phyloP scores from a whole-genome alignment of 352 stramenopile species.

The Phytophthora ramorum region DNA sequence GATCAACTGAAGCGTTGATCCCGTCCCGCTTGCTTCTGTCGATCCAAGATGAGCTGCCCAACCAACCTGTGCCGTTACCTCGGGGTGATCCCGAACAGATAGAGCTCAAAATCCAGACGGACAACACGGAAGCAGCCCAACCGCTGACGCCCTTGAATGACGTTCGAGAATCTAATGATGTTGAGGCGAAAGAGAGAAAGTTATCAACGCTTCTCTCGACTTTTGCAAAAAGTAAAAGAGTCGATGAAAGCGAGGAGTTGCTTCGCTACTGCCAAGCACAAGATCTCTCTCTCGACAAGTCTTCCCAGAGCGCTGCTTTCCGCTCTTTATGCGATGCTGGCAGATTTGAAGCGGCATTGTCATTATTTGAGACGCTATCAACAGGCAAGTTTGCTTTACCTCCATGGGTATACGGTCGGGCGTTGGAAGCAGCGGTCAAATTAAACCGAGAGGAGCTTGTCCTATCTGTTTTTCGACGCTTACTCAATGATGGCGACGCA shows the following conservation, averaged over 20 bases:
- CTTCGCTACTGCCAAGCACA: slow-evolving; percentile 57
- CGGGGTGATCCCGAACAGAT: not conserved
- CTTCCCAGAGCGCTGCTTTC: slow-evolving; percentile 8
- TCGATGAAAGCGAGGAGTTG: slow-evolving; percentile 53
- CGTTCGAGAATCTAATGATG: not conserved
- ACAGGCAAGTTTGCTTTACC: not conserved
- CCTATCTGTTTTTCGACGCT: not conserved
- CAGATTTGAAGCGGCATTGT: not conserved
- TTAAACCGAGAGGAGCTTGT: slow-evolving; percentile 4
- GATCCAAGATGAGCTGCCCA: not conserved
- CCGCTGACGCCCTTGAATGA: not conserved
- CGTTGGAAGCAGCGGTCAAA: slow-evolving; percentile 4
- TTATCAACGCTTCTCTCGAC: not conserved
- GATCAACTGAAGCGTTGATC: not conserved
- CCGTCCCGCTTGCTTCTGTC: slow-evolving; percentile 1
- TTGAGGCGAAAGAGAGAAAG: not conserved
- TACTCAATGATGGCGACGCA: not conserved
- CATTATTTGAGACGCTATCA: slow-evolving; percentile 1
- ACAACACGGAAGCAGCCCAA: not conserved
- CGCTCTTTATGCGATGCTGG: slow-evolving; percentile 1
- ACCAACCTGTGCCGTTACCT: not conserved
- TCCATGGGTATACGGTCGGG: slow-evolving; percentile 1
- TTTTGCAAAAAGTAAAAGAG: slow-evolving; percentile 5
- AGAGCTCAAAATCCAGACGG: too few relatives aligned
- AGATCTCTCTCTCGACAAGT: slow-evolving; percentile 55